Evolutionary conservation across 2,329 filamentous ascomycete genomes (phyloP), one percentile per base, ranked within the genome.

Genomic region (Catunica adiposa): DNA sequence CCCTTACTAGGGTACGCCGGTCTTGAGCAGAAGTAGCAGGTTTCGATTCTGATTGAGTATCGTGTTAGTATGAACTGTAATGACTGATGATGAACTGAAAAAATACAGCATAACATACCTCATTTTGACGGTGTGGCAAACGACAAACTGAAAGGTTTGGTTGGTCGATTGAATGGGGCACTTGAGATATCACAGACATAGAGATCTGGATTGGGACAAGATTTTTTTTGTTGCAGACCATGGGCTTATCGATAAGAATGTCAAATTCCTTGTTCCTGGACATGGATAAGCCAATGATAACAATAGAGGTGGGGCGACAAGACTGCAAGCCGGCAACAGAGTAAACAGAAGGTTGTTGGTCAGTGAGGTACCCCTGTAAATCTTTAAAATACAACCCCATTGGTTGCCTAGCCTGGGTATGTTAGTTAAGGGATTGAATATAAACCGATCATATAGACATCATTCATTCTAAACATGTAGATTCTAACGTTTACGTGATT

Each of bases 1-100:
- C 76, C 75, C 67, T 79, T 80, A 67, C 71, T 73, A 47, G 74
- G 74, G 63, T 75, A 77, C 55, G 73, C 69, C 62, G 73, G 73
- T 61, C 73, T 68, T 62, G 68, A 68, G 66, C 70, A 73, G 58
- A 72, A 73, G 61, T 68, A 71, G 62, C 70, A 73, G 47, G 68
- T 68, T 61, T 72, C 70, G 64, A 72, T 71, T 64, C 69, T 71
- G 55, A 26, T 42, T 46, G 38, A 11, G 20, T 20, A 20, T 17
- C n/a, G 44, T 31, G 46, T 57, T 56, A 54, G 26, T 15, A 42
- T 26, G 23, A 7, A 50, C 4, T 54, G 25, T n/a, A 22, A 17
- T 51, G n/a, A 14, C 37, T 53, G n/a, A 34, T 2, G 2, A 20
- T 37, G 25, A 17, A 11, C 14, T 14, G 15, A 25, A 23, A 17